phyloP scores from a whole-genome alignment of 2,329 filamentous ascomycete genomes.

The Zymoseptoria pseudotritici region DNA sequence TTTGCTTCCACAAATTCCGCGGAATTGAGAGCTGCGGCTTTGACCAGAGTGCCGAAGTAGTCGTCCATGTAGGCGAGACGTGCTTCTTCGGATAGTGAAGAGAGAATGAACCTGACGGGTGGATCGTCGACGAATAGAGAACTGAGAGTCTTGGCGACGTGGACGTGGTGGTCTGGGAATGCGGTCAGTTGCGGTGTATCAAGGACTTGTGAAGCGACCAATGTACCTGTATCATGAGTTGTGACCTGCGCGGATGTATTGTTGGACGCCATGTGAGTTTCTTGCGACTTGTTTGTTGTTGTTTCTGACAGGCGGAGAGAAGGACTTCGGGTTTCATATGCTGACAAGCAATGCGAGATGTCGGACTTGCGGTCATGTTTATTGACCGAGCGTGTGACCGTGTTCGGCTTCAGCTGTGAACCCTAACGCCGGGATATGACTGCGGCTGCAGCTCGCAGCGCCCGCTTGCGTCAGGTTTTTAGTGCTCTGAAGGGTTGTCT shows the following conservation, averaged over 20 bases:
- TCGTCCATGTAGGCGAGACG: conserved; percentile 14
- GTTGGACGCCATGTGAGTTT: conserved; percentile 5
- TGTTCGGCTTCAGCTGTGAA: too few relatives aligned
- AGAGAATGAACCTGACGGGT: conserved; percentile 18
- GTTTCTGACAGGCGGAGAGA: not conserved
- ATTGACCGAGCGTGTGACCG: not conserved
- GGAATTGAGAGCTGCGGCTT: conserved; percentile 18
- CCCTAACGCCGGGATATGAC: too few relatives aligned
- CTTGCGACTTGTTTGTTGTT: not conserved
- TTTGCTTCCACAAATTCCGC: conserved; percentile 18
- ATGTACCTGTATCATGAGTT: not conserved
- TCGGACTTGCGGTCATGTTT: not conserved
- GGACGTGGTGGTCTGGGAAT: conserved; percentile 2
- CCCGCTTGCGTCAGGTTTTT: too few relatives aligned
- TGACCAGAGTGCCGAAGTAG: conserved; percentile 17
- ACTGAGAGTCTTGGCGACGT: conserved; percentile 2
- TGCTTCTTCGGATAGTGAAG: conserved; percentile 4
- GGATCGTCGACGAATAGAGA: conserved; percentile 20
- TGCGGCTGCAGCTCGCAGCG: too few relatives aligned
- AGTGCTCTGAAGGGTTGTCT: too few relatives aligned
- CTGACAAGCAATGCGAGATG: not conserved
- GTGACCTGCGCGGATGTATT: conserved; percentile 1
- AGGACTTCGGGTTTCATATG: not conserved
- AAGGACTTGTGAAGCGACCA: not conserved
- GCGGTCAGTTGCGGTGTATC: not conserved